A percentile compares a stretch with the other conserved stretches of the same genome.
Evolutionary conservation across 2,329 filamentous ascomycete genomes (phyloP).

Genomic region (Davidsoniella eucalypti): DNA sequence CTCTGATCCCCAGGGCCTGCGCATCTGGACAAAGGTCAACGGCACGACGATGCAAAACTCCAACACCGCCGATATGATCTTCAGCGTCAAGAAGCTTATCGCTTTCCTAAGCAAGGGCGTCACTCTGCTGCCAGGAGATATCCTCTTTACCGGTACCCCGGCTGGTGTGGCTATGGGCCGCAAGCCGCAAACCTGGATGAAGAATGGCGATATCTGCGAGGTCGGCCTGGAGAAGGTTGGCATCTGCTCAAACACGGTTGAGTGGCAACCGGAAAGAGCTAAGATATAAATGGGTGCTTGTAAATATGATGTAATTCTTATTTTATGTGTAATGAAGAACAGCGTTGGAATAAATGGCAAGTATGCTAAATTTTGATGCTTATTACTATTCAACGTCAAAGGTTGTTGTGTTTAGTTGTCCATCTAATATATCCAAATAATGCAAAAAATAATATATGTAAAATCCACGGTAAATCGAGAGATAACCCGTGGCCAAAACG

Average conservation of each 20-base stretch:
- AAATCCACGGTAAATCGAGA: neutral
- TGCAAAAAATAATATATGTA: neutral
- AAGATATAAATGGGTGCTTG: slow-evolving; percentile 13
- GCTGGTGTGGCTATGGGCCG: slow-evolving; percentile 56
- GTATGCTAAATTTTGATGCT: neutral
- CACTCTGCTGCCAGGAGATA: slow-evolving; percentile 44
- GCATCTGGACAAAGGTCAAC: slow-evolving; percentile 42
- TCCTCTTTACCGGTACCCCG: slow-evolving; percentile 54
- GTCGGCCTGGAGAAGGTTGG: slow-evolving; percentile 52
- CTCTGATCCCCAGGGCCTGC: slow-evolving; percentile 38
- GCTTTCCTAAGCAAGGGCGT: slow-evolving; percentile 44
- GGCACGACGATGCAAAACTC: slow-evolving; percentile 39
- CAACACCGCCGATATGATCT: slow-evolving; percentile 42
- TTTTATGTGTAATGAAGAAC: neutral
- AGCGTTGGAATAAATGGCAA: neutral
- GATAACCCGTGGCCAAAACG: neutral
- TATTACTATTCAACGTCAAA: neutral
- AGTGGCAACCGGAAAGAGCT: slow-evolving; percentile 18
- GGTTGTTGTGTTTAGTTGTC: neutral
- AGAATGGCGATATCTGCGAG: slow-evolving; percentile 54
- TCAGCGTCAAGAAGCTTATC: slow-evolving; percentile 41
- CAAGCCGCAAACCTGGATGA: slow-evolving; percentile 49
- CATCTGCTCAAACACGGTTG: slow-evolving; percentile 33
- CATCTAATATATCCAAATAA: neutral
- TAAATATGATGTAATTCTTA: neutral